Evolutionary conservation across 2,329 filamentous ascomycete genomes (phyloP), one percentile per base, ranked within the genome.

Genomic region (Alternaria sp.): DNA sequence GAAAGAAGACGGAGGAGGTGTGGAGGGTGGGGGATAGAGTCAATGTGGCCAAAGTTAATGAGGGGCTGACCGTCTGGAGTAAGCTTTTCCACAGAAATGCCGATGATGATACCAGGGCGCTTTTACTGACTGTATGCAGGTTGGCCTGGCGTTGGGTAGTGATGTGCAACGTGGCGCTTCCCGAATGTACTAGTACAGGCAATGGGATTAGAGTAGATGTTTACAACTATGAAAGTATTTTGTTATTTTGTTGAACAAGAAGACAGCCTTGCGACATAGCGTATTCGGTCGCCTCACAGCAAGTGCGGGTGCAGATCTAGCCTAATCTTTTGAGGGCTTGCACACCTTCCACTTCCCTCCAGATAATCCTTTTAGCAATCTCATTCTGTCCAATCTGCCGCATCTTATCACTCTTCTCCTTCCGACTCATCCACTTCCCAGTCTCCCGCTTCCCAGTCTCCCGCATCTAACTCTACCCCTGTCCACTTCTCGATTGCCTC

Each of bases 1-100:
- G 65, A 1, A 74, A 62, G 14, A 54, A 60, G 11, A 40, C 51
- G 16, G 57, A 59, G 16, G 57, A 67, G 52, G 54, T 60, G 3
- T 59, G 77, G 38, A 70, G 63, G 27, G 78, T 83, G n/a, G 82
- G 82, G 0, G 81, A 84, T 62, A 74, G 78, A 52, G 82, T 82
- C 4, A 74, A 70, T 11, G 79, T 84, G 3, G 74, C 65, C 0
- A 76, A 72, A 69, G 66, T 75, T 27, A 82, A 81, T 65, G 67
- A 70, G 28, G 78, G 81, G 57, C 63, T 76, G 62, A 83, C 80
- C 0, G 67, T 65, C 16, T 84, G 81, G 69, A 81, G 82, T 84
- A 68, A 77, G 81, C 66, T 8, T 32, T 1, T 6, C 11, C 2
- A 3, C 14, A 5, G 5, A 2, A n/a, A n/a, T 18, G 11, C 14